Conservation (phyloP, 257 asterid genomes). For the Leptodermis oblonga region DNA sequence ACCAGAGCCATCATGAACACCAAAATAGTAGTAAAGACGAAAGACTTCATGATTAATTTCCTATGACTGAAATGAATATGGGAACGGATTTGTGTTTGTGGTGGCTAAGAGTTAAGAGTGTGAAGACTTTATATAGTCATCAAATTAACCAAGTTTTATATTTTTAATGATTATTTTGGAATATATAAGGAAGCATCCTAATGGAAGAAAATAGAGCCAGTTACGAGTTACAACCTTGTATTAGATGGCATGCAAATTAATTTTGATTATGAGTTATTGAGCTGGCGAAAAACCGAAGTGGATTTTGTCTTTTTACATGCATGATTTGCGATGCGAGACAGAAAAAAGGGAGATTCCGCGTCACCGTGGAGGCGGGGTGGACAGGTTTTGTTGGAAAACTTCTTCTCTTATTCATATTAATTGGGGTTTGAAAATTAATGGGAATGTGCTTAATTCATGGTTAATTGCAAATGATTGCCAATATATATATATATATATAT, state of each 20-base stretch:
- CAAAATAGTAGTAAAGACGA: neutral
- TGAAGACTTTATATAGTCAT: neutral
- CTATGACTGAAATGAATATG: neutral
- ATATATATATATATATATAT: too few species aligned
- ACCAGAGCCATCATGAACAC: conserved; percentile 4
- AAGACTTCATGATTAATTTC: conserved; percentile 5
- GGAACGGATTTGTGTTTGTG: neutral
- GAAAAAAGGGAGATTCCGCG: neutral
- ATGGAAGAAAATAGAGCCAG: neutral
- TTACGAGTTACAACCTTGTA: conserved; percentile 8
- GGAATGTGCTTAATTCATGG: too few species aligned
- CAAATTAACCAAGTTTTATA: neutral
- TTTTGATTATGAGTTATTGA: neutral
- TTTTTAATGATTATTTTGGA: neutral
- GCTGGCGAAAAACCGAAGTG: conserved; percentile 1
- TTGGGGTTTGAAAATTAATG: too few species aligned
- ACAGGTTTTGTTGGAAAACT: neutral
- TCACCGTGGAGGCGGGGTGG: conserved; percentile 3
- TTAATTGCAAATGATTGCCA: too few species aligned
- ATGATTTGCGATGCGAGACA: conserved; percentile 14
- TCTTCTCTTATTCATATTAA: neutral
- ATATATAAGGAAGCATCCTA: conserved; percentile 1
- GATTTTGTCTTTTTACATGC: neutral
- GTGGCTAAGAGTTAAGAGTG: neutral
- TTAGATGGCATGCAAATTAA: conserved; percentile 8